Evolutionary conservation across 768 basidiomycete genomes (phyloP).

Genomic region (Suillus americanus): DNA sequence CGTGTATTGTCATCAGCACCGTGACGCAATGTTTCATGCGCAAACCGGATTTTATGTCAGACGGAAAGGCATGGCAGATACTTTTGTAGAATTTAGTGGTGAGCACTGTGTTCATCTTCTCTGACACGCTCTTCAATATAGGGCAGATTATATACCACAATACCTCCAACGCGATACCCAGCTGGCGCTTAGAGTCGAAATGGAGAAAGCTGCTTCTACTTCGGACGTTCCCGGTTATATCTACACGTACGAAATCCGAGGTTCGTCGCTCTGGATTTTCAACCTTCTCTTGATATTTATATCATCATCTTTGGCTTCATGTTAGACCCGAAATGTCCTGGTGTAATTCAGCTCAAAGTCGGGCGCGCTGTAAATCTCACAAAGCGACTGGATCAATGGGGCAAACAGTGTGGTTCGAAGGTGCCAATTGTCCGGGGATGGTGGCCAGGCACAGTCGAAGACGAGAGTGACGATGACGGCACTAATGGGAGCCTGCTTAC

Average conservation of each 20-base stretch:
- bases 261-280: slow-evolving; percentile 36
- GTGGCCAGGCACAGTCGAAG: slow-evolving; percentile 60
- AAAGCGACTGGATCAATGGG: slow-evolving; percentile 77
- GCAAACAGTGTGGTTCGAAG: slow-evolving; percentile 77
- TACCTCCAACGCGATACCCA: slow-evolving; percentile 65
- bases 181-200: slow-evolving; percentile 51
- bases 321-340: slow-evolving; percentile 33
- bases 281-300: slow-evolving; percentile 9
- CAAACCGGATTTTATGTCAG: slow-evolving; percentile 60
- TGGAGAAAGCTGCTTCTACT: slow-evolving; percentile 50
- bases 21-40: slow-evolving; percentile 45
- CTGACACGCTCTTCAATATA: slow-evolving; percentile 6
- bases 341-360: slow-evolving; percentile 68
- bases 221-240: slow-evolving; percentile 76
- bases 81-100: slow-evolving; percentile 63
- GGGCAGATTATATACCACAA: slow-evolving; percentile 65
- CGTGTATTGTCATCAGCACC: slow-evolving; percentile 67
- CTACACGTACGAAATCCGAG: slow-evolving; percentile 78
- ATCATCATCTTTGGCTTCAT: neutral
- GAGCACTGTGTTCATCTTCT: slow-evolving; percentile 15
- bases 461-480: slow-evolving; percentile 34
- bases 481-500: slow-evolving; percentile 53
- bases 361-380: slow-evolving; percentile 74
- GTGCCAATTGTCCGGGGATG: slow-evolving; percentile 72
- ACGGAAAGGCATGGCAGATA: slow-evolving; percentile 35